phyloP scores from a whole-genome alignment of 306 rosid species.

The Rubus idaeus region DNA sequence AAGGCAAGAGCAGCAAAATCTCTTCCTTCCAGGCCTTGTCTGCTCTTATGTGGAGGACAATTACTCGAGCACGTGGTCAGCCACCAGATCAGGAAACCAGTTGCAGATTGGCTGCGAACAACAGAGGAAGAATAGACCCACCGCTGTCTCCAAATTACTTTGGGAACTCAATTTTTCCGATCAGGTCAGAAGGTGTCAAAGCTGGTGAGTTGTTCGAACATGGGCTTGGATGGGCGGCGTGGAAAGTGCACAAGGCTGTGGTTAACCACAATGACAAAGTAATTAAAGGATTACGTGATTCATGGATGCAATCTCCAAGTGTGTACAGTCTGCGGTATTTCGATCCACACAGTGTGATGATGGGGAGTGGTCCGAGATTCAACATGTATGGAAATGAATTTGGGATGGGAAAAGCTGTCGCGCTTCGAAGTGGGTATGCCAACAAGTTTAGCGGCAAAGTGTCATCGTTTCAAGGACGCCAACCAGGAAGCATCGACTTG shows the following conservation, averaged over 20 bases:
- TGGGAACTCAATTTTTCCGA: conserved; percentile 26
- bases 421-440: conserved; percentile 49
- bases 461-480: conserved; percentile 40
- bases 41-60: conserved; percentile 53
- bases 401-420: conserved; percentile 73
- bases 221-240: conserved; percentile 56
- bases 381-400: conserved; percentile 58
- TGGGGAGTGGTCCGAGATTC: conserved; percentile 62
- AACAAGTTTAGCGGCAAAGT: conserved; percentile 50
- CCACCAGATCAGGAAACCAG: conserved; percentile 18
- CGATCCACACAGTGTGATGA: conserved; percentile 32
- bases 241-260: conserved; percentile 50
- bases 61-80: conserved; percentile 41
- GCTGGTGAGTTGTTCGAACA: conserved; percentile 42
- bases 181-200: background rate
- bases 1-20: conserved; percentile 30
- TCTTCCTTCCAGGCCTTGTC: conserved; percentile 61
- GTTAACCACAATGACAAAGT: conserved; percentile 17
- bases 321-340: background rate
- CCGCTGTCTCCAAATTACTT: conserved; percentile 44
- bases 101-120: conserved; percentile 41
- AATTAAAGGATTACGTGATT: background rate
- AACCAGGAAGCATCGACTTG: conserved; percentile 65
- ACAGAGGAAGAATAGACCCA: conserved; percentile 52
- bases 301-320: conserved; percentile 39